Base-by-base conservation (phyloP, 2,329 filamentous ascomycete genomes). In the Fusarium longipes region DNA sequence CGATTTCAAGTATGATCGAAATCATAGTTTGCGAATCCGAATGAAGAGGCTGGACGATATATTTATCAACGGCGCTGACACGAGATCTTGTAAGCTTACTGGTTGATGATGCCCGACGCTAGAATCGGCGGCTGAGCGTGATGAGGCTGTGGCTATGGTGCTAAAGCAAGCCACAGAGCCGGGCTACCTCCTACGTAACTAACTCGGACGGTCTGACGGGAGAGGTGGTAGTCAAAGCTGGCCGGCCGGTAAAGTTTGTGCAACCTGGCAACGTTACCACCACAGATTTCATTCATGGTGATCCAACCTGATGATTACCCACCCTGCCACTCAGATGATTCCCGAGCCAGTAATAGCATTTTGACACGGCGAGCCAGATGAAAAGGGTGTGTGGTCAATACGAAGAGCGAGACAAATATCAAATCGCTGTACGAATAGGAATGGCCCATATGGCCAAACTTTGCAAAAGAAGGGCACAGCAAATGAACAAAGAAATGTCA, bases 251-350 rank as follows among this genome's bases (percentile, higher is more conserved):
- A 65, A 52, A 53, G 25, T 50, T 43, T 61, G 59, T 59, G 56
- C 65, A 32, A 60, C 55, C 57, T 61, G 38, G 57, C 55, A 72
- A 72, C 70, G 70, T 72, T 72, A 68, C 70, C 53, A 36, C 36
- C 32, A 53, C 11, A 44, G 47, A 48, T 36, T 56, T 56, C n/a
- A n/a, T n/a, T 36, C 40, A 54, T 29, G 29, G n/a, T 29, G 18
- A 20, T 27, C 44, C 51, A 43, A 42, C 56, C 32, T 48, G 53
- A 57, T 48, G 53, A 57, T 55, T 49, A 38, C 45, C 42, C 38
- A 51, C 56, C 50, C 45, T 56, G 47, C 25, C 48, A 45, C n/a
- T 48, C 49, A 35, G 64, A 44, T 49, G 45, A 29, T 52, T 64
- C 43, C 52, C 48, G 53, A 67, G 43, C 57, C 53, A 63, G 63